A percentile compares a stretch with the other conserved stretches of the same genome.
These are phyloP conservation scores for Cucurbita ficifolia DNA, from an alignment of 306 rosid species.

Conservation along the genomic window DNA sequence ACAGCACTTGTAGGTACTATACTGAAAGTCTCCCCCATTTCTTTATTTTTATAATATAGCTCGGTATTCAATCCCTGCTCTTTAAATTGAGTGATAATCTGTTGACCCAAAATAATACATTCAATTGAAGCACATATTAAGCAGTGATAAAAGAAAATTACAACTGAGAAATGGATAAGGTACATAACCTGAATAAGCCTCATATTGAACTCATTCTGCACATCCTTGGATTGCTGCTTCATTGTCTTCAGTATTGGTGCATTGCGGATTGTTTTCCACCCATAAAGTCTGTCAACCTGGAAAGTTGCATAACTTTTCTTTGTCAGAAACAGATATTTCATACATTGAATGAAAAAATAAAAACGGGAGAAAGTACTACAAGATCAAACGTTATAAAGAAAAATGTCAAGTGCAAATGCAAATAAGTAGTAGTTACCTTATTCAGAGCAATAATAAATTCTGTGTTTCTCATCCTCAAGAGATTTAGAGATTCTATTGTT, in stretches of 20 bases:
- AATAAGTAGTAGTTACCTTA: constrained; percentile 32
- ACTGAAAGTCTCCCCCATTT: constrained; percentile 90
- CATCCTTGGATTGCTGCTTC: constrained; percentile 82
- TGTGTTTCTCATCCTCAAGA: constrained; percentile 86
- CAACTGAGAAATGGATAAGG: neutral
- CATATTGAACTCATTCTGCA: constrained; percentile 64
- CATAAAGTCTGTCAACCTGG: constrained; percentile 89
- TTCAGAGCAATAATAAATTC: constrained; percentile 89
- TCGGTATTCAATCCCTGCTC: constrained; percentile 84
- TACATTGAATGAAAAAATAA: neutral
- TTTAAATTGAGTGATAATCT: constrained; percentile 72
- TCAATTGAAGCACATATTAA: constrained; percentile 5
- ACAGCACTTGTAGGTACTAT: constrained; percentile 95
- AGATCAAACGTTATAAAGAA: neutral
- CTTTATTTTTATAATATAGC: constrained; percentile 68
- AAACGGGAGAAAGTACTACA: neutral
- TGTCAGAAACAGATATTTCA: neutral
- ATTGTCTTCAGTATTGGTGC: constrained; percentile 68
- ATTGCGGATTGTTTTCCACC: constrained; percentile 67
- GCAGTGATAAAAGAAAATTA: neutral
- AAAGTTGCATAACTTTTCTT: constrained; percentile 6
- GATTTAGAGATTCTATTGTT: constrained; percentile 82
- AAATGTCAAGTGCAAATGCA: neutral
- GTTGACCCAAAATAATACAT: constrained; percentile 13
- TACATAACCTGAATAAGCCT: constrained; percentile 59